Base-by-base conservation (phyloP, 2,329 filamentous ascomycete genomes). In the Paramyrothecium roridum region DNA sequence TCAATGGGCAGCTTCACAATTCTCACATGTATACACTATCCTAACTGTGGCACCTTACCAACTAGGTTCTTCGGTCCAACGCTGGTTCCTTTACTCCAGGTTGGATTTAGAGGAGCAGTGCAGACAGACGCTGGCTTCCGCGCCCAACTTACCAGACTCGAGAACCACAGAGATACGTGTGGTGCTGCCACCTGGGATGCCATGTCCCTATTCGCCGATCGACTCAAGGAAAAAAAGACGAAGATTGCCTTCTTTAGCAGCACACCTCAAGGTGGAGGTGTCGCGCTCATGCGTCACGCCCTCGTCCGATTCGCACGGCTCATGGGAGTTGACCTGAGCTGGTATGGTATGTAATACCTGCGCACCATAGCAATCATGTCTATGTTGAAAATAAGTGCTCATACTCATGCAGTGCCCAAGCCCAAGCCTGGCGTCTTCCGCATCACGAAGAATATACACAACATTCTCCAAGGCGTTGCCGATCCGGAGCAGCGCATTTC, bases 361-460 rank as follows among this genome's bases (percentile, higher is more conserved):
- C 21, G 45, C 8, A 8, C 19, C 23, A 8, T 30, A n/a, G n/a
- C n/a, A n/a, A 43, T 43, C n/a, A 43, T 43, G 26, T 30, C 10
- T 30, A 10, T 30, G 26, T 6, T 37, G 16, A 13, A 2, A 6
- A 34, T 13, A 11, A 10, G 3, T 37, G 4, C 22, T 34, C 33
- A 54, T 62, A 22, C 1, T 2, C 17, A 22, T 22, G 33, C 23
- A 80, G 90, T 93, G 1, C 90, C 90, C 8, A 91, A 91, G 69
- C 89, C 90, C 21, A 86, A 88, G 52, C 89, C 89, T 3, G 86
- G 88, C 17, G 85, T 93, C 12, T 95, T 95, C 72, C 81, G 89
- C 52, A 88, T 91, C 70, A 95, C 90, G 61, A 95, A 95, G 74
- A 92, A 88, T 61, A 89, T 92, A 63, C 90, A 95, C 81, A 95